These are phyloP conservation scores for Fusarium sp. DNA, from an alignment of 2,329 filamentous ascomycete genomes.

Conservation along the genomic window DNA sequence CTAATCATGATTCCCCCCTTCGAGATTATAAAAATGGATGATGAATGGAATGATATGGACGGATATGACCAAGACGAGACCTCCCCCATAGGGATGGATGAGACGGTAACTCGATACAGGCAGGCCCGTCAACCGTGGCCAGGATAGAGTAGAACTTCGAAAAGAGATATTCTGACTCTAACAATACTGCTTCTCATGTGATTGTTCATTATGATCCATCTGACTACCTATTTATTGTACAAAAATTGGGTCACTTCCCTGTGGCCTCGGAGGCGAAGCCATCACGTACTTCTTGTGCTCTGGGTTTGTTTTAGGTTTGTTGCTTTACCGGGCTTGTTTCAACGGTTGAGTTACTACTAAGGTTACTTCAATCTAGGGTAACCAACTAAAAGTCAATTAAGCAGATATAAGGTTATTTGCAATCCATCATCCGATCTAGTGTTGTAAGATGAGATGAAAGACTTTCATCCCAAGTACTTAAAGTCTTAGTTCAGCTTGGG, in stretches of 20 bases:
- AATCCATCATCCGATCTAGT: background rate
- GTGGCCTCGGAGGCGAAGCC: background rate
- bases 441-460: background rate
- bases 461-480: background rate
- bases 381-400: background rate
- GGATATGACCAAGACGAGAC: conserved; percentile 25
- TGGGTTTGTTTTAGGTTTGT: background rate
- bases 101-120: conserved; percentile 32
- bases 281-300: background rate
- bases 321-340: background rate
- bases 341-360: no score
- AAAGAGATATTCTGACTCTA: conserved; percentile 33
- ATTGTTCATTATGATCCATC: background rate
- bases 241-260: background rate
- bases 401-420: background rate
- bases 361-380: background rate
- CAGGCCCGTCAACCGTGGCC: conserved; percentile 56
- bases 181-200: background rate
- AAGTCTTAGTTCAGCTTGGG: background rate
- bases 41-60: conserved; percentile 36
- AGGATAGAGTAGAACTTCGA: conserved; percentile 40
- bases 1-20: conserved; percentile 49
- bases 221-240: background rate
- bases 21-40: conserved; percentile 42
- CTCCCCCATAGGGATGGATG: conserved; percentile 33